These are phyloP conservation scores for Aspergillus olivimuriae DNA, from an alignment of 495 filamentous ascomycete species.

Conservation along the genomic window DNA sequence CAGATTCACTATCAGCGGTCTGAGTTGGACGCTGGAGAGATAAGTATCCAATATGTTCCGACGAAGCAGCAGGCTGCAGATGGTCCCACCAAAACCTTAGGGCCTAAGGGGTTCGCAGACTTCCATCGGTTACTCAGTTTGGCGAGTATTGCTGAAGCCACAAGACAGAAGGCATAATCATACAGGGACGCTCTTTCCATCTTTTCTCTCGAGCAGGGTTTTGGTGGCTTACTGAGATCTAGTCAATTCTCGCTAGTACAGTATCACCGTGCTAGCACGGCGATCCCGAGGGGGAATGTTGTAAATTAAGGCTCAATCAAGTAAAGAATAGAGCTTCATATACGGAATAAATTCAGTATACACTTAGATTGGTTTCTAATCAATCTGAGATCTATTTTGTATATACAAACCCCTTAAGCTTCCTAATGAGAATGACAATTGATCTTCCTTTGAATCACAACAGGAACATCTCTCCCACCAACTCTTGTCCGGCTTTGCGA, in stretches of 20 bases:
- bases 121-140: background rate
- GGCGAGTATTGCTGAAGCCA: constrained; percentile 3
- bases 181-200: constrained; percentile 11
- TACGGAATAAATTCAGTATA: too few relatives aligned
- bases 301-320: too few relatives aligned
- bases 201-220: constrained; percentile 9
- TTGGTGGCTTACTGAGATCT: constrained; percentile 13
- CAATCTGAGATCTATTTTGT: too few relatives aligned
- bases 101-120: constrained; percentile 4
- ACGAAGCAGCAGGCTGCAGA: constrained; percentile 12
- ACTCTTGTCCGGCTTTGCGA: too few relatives aligned
- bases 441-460: too few relatives aligned
- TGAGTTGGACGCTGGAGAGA: constrained; percentile 7
- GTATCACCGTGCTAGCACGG: constrained; percentile 15
- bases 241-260: constrained; percentile 7
- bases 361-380: too few relatives aligned
- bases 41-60: constrained; percentile 11
- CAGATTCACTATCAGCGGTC: constrained; percentile 16
- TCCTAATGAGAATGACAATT: too few relatives aligned
- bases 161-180: constrained; percentile 2
- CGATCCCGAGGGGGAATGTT: constrained; percentile 11
- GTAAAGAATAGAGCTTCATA: too few relatives aligned
- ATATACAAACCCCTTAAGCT: too few relatives aligned
- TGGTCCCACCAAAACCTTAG: constrained; percentile 13
- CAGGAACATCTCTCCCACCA: too few relatives aligned